Percentiles rank a stretch among this genome's conserved stretches.
phyloP scores from a whole-genome alignment of 2,329 filamentous ascomycete species.

The Penicillium rolfsii region DNA sequence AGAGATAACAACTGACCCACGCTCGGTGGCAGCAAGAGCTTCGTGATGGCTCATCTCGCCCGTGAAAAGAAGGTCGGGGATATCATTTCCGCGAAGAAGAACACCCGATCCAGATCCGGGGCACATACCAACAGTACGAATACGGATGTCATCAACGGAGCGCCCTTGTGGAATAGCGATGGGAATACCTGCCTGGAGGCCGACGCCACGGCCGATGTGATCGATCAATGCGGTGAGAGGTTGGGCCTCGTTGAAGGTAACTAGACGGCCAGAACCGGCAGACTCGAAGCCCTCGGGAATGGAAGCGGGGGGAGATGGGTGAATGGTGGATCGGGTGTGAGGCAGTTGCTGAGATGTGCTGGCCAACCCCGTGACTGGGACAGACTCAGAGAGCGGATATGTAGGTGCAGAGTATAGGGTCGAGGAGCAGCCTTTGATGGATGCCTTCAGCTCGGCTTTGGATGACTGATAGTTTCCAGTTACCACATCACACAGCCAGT shows the following conservation, averaged over 20 bases:
- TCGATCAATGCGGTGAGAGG: constrained; percentile 62
- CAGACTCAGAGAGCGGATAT: constrained; percentile 39
- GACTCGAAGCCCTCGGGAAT: constrained; percentile 47
- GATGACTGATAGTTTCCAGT: constrained; percentile 52
- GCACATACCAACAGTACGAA: constrained; percentile 79
- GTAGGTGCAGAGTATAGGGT: constrained; percentile 46
- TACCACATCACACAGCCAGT: constrained; percentile 90
- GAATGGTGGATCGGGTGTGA: constrained; percentile 59
- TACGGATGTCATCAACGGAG: constrained; percentile 57
- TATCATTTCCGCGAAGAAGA: constrained; percentile 59
- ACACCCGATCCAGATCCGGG: constrained; percentile 81
- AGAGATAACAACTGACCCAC: constrained; percentile 78
- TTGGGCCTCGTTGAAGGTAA: constrained; percentile 58
- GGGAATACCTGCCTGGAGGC: constrained; percentile 67
- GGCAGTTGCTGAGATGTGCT: constrained; percentile 33
- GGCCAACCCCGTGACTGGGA: constrained; percentile 38
- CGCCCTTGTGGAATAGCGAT: constrained; percentile 65
- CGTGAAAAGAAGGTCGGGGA: constrained; percentile 81
- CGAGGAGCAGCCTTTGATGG: constrained; percentile 28
- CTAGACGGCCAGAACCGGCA: constrained; percentile 65
- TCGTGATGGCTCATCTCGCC: constrained; percentile 95
- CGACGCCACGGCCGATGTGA: constrained; percentile 64
- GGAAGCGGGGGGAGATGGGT: constrained; percentile 46
- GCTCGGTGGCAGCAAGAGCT: constrained; percentile 81
- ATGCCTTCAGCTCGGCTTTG: constrained; percentile 6